Conservation (phyloP, 179 eudicot species). For the Silene noctiflora region DNA sequence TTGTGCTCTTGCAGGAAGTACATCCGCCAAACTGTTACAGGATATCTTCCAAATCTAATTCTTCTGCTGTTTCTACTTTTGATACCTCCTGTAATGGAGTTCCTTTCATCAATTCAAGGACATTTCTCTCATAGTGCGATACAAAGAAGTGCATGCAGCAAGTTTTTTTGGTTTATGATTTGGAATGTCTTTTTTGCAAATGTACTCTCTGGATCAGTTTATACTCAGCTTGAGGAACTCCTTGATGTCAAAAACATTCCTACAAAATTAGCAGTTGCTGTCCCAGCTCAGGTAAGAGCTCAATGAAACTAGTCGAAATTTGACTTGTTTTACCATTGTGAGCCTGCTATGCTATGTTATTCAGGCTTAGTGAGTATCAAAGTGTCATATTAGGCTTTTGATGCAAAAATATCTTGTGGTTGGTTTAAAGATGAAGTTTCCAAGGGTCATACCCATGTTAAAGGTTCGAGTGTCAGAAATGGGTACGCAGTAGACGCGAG, state of each 20-base stretch:
- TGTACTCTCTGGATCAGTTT: conserved; percentile 78
- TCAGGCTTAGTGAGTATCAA: too few relatives aligned
- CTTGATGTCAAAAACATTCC: conserved; percentile 85
- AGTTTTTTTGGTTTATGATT: conserved; percentile 70
- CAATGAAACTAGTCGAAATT: not conserved
- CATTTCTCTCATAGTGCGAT: conserved; percentile 72
- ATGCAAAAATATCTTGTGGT: too few relatives aligned
- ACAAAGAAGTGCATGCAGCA: conserved; percentile 79
- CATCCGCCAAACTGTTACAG: conserved; percentile 68
- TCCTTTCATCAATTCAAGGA: conserved; percentile 92
- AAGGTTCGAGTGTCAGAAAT: too few relatives aligned
- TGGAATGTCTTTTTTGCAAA: conserved; percentile 95
- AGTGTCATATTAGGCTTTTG: too few relatives aligned
- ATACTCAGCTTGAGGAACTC: conserved; percentile 49
- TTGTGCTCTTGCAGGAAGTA: conserved; percentile 47
- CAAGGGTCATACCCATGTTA: too few relatives aligned
- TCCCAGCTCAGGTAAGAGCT: conserved; percentile 78
- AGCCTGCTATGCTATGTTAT: conserved; percentile 4
- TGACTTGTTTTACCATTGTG: not conserved
- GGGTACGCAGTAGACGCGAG: too few relatives aligned
- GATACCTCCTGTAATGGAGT: conserved; percentile 81
- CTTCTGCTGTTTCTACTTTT: conserved; percentile 57
- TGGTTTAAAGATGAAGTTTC: too few relatives aligned
- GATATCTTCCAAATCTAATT: conserved; percentile 93
- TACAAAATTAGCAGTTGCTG: conserved; percentile 66